phyloP scores from a whole-genome alignment of 345 rosid species.

The Murraya koenigii region DNA sequence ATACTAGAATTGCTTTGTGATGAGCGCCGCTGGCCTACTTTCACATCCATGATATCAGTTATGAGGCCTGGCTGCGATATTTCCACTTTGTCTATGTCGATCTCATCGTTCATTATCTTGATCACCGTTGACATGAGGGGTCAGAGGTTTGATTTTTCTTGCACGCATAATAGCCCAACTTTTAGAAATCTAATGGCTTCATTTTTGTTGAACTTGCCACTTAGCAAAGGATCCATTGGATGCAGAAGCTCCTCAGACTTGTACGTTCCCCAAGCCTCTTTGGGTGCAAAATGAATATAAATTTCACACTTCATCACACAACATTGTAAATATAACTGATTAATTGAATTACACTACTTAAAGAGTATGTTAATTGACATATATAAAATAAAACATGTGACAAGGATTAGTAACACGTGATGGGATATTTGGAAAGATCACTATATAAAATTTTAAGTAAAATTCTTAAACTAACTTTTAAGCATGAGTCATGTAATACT shows the following conservation, averaged over 20 bases:
- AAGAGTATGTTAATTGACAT: too few relatives aligned
- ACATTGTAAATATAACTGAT: too few relatives aligned
- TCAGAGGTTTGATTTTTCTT: slow-evolving; percentile 24
- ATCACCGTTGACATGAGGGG: slow-evolving; percentile 28
- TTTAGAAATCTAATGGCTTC: slow-evolving; percentile 29
- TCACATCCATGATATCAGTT: slow-evolving; percentile 21
- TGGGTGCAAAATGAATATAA: background rate
- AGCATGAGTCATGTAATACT: too few relatives aligned
- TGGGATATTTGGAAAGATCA: too few relatives aligned
- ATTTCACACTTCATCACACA: background rate
- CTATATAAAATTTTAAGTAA: too few relatives aligned
- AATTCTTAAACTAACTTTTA: too few relatives aligned
- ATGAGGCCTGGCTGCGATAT: slow-evolving; percentile 24
- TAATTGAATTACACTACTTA: too few relatives aligned
- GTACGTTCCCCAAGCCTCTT: slow-evolving; percentile 42
- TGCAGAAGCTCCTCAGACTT: slow-evolving; percentile 13
- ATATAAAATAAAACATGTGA: too few relatives aligned
- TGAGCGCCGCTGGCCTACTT: slow-evolving; percentile 1
- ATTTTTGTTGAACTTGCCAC: slow-evolving; percentile 10
- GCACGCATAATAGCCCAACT: slow-evolving; percentile 32
- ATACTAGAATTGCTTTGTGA: background rate
- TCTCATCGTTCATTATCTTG: slow-evolving; percentile 31
- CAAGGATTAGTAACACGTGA: too few relatives aligned
- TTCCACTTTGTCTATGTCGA: background rate
- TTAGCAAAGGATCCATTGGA: slow-evolving; percentile 28